Conservation (phyloP, 768 basidiomycete genomes). For the Naematelia encephala region DNA sequence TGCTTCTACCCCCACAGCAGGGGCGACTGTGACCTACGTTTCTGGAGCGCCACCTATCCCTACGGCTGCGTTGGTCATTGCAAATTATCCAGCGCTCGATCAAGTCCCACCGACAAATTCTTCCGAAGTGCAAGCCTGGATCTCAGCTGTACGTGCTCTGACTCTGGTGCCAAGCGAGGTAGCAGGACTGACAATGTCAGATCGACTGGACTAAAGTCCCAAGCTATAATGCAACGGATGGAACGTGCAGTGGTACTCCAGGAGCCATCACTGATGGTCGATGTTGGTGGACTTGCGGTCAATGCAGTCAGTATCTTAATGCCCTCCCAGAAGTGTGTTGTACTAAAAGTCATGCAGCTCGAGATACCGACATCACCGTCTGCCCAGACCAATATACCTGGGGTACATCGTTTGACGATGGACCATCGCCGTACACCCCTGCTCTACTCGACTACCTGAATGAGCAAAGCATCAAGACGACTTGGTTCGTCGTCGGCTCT, state of each 20-base stretch:
- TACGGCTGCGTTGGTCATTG: conserved; percentile 24
- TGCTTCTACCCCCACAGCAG: conserved; percentile 41
- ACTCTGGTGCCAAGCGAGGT: background rate
- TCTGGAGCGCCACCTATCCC: conserved; percentile 44
- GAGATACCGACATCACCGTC: conserved; percentile 64
- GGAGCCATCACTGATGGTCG: conserved; percentile 59
- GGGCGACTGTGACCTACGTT: conserved; percentile 34
- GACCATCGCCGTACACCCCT: conserved; percentile 73
- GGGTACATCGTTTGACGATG: conserved; percentile 62
- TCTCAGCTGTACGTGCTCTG: conserved; percentile 9
- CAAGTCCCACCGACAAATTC: conserved; percentile 46
- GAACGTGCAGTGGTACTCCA: conserved; percentile 60
- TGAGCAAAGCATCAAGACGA: conserved; percentile 64
- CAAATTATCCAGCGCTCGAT: conserved; percentile 49
- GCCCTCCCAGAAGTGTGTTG: background rate
- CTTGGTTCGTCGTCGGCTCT: conserved; percentile 85
- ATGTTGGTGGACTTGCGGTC: conserved; percentile 81
- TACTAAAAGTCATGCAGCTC: conserved; percentile 24
- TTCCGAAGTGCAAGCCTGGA: conserved; percentile 42
- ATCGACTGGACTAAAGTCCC: conserved; percentile 42
- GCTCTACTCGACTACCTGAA: conserved; percentile 69
- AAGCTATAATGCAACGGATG: conserved; percentile 34
- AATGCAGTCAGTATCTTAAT: conserved; percentile 55
- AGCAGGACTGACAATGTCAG: conserved; percentile 1
- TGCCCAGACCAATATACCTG: conserved; percentile 66